Percentiles rank a stretch among this genome's conserved stretches.
phyloP scores from a whole-genome alignment of 2,329 filamentous ascomycete species.

The Biscogniauxia mediterranea region DNA sequence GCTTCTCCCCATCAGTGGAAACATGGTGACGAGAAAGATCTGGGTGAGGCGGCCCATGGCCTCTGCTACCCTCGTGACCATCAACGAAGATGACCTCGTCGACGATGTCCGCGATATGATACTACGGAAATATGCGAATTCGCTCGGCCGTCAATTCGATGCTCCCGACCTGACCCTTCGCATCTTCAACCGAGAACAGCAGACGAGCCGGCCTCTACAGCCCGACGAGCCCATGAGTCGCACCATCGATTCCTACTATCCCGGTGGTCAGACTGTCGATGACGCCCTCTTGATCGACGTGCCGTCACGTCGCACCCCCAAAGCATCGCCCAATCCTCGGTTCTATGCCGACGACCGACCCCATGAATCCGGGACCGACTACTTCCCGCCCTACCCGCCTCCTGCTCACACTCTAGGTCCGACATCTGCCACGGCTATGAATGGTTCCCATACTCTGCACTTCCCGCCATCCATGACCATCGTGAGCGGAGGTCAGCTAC shows the following conservation, averaged over 20 bases:
- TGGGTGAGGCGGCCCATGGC: slow-evolving; percentile 89
- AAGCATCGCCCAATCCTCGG: slow-evolving; percentile 63
- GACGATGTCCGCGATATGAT: slow-evolving; percentile 94
- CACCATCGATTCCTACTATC: slow-evolving; percentile 78
- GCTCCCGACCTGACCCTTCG: slow-evolving; percentile 83
- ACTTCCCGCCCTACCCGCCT: slow-evolving; percentile 35
- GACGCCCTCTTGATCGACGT: slow-evolving; percentile 92
- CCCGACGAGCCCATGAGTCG: slow-evolving; percentile 82
- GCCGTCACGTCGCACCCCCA: slow-evolving; percentile 71
- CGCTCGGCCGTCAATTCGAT: slow-evolving; percentile 83
- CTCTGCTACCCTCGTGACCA: slow-evolving; percentile 82
- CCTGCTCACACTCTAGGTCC: slow-evolving; percentile 23
- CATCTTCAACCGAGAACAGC: slow-evolving; percentile 68
- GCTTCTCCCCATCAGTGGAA: slow-evolving; percentile 40
- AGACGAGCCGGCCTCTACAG: slow-evolving; percentile 67
- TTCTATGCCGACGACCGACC: slow-evolving; percentile 33
- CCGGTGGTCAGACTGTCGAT: slow-evolving; percentile 81
- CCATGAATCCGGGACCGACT: slow-evolving; percentile 35
- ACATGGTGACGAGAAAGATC: slow-evolving; percentile 73
- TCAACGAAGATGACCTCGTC: slow-evolving; percentile 84
- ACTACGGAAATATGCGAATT: slow-evolving; percentile 89
- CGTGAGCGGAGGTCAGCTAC: slow-evolving; percentile 75
- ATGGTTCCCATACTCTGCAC: slow-evolving; percentile 28
- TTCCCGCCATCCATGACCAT: slow-evolving; percentile 72
- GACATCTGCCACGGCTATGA: slow-evolving; percentile 25